phyloP scores from a whole-genome alignment of 176 grass and related monocot genomes.

The Saccharum officinarum region DNA sequence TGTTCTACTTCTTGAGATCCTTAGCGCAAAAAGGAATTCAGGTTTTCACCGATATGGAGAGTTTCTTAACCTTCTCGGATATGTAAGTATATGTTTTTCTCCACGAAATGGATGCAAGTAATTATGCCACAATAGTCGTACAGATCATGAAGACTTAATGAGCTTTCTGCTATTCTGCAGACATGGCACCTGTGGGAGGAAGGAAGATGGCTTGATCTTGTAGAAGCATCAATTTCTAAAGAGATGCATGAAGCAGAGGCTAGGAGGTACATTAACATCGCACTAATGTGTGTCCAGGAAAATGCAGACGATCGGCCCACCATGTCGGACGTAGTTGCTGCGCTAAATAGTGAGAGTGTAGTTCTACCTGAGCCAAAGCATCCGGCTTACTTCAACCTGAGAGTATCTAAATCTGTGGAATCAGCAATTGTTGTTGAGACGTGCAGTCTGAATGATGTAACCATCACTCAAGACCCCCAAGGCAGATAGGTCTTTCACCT shows the following conservation, averaged over 20 bases:
- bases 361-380: slow-evolving; percentile 25
- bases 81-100: slow-evolving; percentile 25
- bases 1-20: slow-evolving; percentile 47
- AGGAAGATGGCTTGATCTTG: slow-evolving; percentile 12
- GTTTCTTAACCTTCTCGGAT: slow-evolving; percentile 43
- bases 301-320: slow-evolving; percentile 13
- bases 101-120: background rate
- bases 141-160: background rate
- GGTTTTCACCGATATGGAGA: slow-evolving; percentile 9
- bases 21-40: slow-evolving; percentile 40
- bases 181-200: slow-evolving; percentile 35
- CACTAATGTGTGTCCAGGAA: slow-evolving; percentile 37
- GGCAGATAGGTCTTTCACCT: slow-evolving; percentile 13
- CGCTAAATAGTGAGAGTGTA: slow-evolving; percentile 4
- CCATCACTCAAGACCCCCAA: background rate
- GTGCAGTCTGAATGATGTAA: slow-evolving; percentile 21
- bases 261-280: slow-evolving; percentile 29
- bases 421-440: background rate
- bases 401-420: background rate
- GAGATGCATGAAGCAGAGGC: background rate
- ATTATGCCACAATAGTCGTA: too few species aligned
- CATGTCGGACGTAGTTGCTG: slow-evolving; percentile 31
- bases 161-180: background rate
- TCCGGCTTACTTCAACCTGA: slow-evolving; percentile 35
- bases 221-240: background rate